A percentile compares a stretch with the other conserved stretches of the same genome.
Evolutionary conservation across 148 eudicot genomes (phyloP).

Genomic region (Simmondsia chinensis): DNA sequence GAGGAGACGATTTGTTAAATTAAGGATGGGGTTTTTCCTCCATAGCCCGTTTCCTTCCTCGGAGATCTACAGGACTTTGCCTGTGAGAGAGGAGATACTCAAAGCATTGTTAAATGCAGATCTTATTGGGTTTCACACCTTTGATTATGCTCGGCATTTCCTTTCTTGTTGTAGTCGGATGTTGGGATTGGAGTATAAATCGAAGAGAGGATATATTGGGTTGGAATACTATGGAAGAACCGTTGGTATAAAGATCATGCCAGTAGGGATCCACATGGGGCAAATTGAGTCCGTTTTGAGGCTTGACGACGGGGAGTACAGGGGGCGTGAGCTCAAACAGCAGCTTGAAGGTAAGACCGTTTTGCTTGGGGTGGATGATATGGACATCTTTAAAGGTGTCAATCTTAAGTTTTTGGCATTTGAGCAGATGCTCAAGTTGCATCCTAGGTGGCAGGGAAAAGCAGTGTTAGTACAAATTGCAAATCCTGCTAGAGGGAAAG

Average conservation of each 20-base stretch:
- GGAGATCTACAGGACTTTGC: slow-evolving; percentile 30
- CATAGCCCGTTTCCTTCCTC: no score
- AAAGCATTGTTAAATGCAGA: slow-evolving; percentile 21
- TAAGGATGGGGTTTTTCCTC: slow-evolving; percentile 26
- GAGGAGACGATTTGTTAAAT: slow-evolving; percentile 20
- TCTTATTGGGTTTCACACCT: slow-evolving; percentile 29
- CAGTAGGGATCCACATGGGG: slow-evolving; percentile 26
- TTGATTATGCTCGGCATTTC: no score
- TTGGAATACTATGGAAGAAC: slow-evolving; percentile 27
- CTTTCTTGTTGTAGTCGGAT: slow-evolving; percentile 27
- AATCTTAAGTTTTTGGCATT: slow-evolving; percentile 21
- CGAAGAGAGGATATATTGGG: slow-evolving; percentile 28
- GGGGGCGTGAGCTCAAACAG: slow-evolving; percentile 16
- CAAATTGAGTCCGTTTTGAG: slow-evolving; percentile 16
- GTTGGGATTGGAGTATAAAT: slow-evolving; percentile 26
- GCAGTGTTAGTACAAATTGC: slow-evolving; percentile 22
- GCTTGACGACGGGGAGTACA: slow-evolving; percentile 13
- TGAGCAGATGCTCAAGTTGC: slow-evolving; percentile 21
- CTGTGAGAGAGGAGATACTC: slow-evolving; percentile 27
- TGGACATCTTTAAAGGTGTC: slow-evolving; percentile 22
- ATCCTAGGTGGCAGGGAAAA: slow-evolving; percentile 18
- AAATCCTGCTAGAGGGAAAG: slow-evolving; percentile 22
- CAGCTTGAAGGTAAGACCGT: slow-evolving; percentile 24
- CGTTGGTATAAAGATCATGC: slow-evolving; percentile 24
- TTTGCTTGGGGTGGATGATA: slow-evolving; percentile 14